These are phyloP conservation scores for Agrocybe pediades DNA, from an alignment of 768 basidiomycete species.

Conservation along the genomic window DNA sequence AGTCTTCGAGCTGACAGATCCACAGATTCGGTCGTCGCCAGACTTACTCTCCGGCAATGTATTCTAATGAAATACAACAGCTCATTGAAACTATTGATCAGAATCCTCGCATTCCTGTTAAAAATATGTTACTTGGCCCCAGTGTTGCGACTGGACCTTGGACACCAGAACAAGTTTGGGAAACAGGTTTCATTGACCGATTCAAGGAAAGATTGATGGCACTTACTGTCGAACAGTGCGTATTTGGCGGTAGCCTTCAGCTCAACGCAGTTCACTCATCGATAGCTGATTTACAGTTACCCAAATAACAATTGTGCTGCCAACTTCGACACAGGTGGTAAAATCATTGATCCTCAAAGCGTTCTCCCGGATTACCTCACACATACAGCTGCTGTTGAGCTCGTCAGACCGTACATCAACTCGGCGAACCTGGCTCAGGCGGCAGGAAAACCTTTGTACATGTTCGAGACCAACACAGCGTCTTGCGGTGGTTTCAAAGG, in stretches of 20 bases:
- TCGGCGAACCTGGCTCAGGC: slow-evolving; percentile 47
- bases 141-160: slow-evolving; percentile 54
- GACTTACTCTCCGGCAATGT: slow-evolving; percentile 41
- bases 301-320: slow-evolving; percentile 63
- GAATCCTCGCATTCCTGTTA: slow-evolving; percentile 26
- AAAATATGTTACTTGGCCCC: slow-evolving; percentile 56
- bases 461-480: slow-evolving; percentile 75
- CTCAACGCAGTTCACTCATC: not conserved
- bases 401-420: slow-evolving; percentile 54
- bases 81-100: slow-evolving; percentile 23
- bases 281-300: slow-evolving; percentile 26
- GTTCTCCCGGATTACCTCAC: slow-evolving; percentile 58
- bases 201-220: slow-evolving; percentile 44
- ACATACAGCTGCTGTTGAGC: slow-evolving; percentile 51
- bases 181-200: slow-evolving; percentile 48
- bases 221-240: slow-evolving; percentile 60
- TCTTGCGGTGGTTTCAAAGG: slow-evolving; percentile 72
- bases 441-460: slow-evolving; percentile 50
- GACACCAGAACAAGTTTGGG: slow-evolving; percentile 48
- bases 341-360: slow-evolving; percentile 41
- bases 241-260: not conserved
- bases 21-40: slow-evolving; percentile 36
- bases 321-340: slow-evolving; percentile 34
- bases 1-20: not conserved
- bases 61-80: slow-evolving; percentile 40